Evolutionary conservation across 1,284 basidiomycete species (phyloP), one percentile per base, ranked within the genome.

Genomic region (Trichosporon faecale): DNA sequence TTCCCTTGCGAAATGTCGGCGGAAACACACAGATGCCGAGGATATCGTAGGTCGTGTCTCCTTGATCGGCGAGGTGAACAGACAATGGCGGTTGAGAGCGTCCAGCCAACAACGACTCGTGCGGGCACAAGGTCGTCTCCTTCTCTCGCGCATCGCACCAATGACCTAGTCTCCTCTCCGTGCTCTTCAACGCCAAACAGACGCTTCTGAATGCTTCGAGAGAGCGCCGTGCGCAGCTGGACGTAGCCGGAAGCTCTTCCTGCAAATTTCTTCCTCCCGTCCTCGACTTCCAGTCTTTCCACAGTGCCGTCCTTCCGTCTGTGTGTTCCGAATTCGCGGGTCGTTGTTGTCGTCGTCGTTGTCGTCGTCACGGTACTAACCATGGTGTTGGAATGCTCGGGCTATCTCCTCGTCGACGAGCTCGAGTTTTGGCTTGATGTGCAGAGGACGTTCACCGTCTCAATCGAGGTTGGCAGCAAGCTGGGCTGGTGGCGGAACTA

Each of bases 391-490:
- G 57, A 8, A 29, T 31, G 57, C 57, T 61, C 57, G 57, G n/a
- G 57, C 57, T 29, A n/a, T 61, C 57, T 31, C 57, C 57, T 61
- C 23, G 52, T 33, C 11, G 21, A 55, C 52, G 55, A 60, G 12
- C 25, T 61, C n/a, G n/a, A n/a, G n/a, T n/a, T 55, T 55, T 55
- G 52, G 46, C 52, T 57, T 57, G 52, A 57, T 16, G 52, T 49
- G 11, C 21, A 49, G n/a, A 11, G 18, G 2, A 3, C 7, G 12
- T 49, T 23, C 46, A 6, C 5, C 46, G 21, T 8, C 2, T 49
- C 46, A n/a, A 4, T 11, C 46, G 23, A n/a, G 23, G n/a, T 23
- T 49, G 21, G 46, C 46, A 49, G 46, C 46, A 49, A n/a, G n/a
- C n/a, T n/a, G n/a, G n/a, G n/a, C n/a, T n/a, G n/a, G n/a, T n/a